Evolutionary conservation across 768 basidiomycete species (phyloP).

Genomic region (Candolleomyces efflorescens): DNA sequence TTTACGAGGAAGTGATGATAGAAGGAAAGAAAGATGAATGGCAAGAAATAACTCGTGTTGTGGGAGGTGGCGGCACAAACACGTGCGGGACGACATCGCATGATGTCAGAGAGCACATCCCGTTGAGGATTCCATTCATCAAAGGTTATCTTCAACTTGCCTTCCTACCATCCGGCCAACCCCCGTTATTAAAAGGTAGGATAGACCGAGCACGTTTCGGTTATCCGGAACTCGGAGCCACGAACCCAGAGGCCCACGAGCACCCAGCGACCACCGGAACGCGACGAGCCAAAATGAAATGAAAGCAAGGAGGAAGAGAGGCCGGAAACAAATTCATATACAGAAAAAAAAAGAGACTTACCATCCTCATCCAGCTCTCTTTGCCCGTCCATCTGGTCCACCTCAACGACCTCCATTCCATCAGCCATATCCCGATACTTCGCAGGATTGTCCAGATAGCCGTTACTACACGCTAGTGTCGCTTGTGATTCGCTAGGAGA

Average conservation of each 20-base stretch:
- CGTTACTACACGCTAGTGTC: slow-evolving; percentile 50
- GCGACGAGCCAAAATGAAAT: not conserved
- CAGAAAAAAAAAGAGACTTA: slow-evolving; percentile 13
- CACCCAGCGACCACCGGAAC: not conserved
- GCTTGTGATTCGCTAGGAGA: slow-evolving; percentile 52
- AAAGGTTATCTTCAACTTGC: no score
- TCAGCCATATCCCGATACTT: slow-evolving; percentile 51
- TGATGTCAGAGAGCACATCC: no score
- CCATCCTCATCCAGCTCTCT: slow-evolving; percentile 22
- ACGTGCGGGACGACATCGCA: no score
- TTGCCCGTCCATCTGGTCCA: slow-evolving; percentile 20
- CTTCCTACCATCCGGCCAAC: no score
- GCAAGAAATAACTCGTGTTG: no score
- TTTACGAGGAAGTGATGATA: no score
- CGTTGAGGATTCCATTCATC: no score
- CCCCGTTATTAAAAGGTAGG: no score
- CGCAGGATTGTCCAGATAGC: slow-evolving; percentile 67
- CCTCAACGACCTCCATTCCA: slow-evolving; percentile 28
- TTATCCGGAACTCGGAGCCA: no score
- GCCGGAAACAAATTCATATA: not conserved
- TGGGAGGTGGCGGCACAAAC: no score
- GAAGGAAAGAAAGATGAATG: no score
- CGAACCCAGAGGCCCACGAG: not conserved
- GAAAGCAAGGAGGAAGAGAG: not conserved
- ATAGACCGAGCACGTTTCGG: no score